Evolutionary conservation across 345 rosid species (phyloP), one percentile per base, ranked within the genome.

Genomic region (Bruguiera gymnorhiza): DNA sequence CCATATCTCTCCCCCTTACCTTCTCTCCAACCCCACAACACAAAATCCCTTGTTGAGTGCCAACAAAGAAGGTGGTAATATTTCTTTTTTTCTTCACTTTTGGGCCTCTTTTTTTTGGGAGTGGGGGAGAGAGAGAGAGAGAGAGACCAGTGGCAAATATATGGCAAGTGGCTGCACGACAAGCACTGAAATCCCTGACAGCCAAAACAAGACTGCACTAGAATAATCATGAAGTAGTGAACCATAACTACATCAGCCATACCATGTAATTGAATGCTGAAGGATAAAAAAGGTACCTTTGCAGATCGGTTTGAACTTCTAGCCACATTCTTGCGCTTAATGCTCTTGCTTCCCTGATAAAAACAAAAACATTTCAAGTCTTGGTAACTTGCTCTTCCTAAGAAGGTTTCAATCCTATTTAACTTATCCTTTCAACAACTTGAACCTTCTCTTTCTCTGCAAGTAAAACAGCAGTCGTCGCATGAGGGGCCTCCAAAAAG

Each of bases 401-500:
- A 54, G 54, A 63, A 36, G 34, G 29, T 0, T 19, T 52, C 11
- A 23, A 26, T 19, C 29, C 30, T 20, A 7, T 24, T 56, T 19
- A 60, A 73, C 10, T n/a, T 34, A 10, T 53, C 18, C 23, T 70
- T 52, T 4, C 1, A 73, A 21, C 7, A 32, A 43, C 6, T 71
- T 72, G 31, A 67, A 88, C 92, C 88, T 86, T 83, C 74, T 91
- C 97, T 76, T 86, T 85, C 76, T 89, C 97, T n/a, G 86, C 70
- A 79, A 91, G 89, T 57, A 79, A 68, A 60, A 70, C 82, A 31
- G 81, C 65, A 43, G 90, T 83, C 71, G 90, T 91, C 20, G 93
- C 85, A 76, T 84, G 91, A 63, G 97, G 99, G 60, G 87, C 87
- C 77, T 76, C 83, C 92, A 95, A 78, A 82, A 89, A 95, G 73